Evolutionary conservation across 805 yeast species (phyloP), one percentile per base, ranked within the genome.

Genomic region (Saccharomycopsis sp.): DNA sequence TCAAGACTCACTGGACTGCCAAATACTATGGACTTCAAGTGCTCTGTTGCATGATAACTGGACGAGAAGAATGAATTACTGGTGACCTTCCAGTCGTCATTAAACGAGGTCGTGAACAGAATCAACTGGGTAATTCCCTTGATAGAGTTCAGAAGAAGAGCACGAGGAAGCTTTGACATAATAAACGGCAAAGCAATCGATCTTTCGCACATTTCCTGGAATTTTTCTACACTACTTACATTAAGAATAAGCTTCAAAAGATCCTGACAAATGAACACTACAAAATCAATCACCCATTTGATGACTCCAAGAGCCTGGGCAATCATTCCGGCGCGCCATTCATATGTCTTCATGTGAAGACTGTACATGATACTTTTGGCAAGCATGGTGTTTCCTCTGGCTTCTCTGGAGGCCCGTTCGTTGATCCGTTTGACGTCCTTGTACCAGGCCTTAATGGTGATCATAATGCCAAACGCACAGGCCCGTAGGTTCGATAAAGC

Each of bases 361-460:
- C 49, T 44, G 22, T 44, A 44, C 49, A 44, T 44, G 19, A 44
- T 44, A 12, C 49, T 44, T 44, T 44, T 44, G 22, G 49, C 49
- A 44, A 44, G 19, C 22, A 17, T n/a, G 22, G 22, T 12, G 22
- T 44, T 44, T 3, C 22, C 22, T 12, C 49, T 8, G 5, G 49
- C 19, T 17, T 44, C 49, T 44, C 49, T 44, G 22, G 20, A 3
- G 12, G 49, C 49, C 7, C 20, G 12, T 20, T 15, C 53, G 12
- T 22, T 44, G 49, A 44, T 41, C 34, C 57, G 49, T 35, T 58
- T 51, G 3, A 29, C 22, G 51, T 61, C 63, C 34, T 57, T 58
- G 52, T 54, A 61, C 62, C 63, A 60, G 2, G 60, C 60, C 47
- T 62, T 62, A 9, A 62, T 35, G n/a, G 61, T 57, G 12, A 62